Evolutionary conservation across 2,329 filamentous ascomycete species (phyloP), one percentile per base, ranked within the genome.

Genomic region (Sporothrix pallida): DNA sequence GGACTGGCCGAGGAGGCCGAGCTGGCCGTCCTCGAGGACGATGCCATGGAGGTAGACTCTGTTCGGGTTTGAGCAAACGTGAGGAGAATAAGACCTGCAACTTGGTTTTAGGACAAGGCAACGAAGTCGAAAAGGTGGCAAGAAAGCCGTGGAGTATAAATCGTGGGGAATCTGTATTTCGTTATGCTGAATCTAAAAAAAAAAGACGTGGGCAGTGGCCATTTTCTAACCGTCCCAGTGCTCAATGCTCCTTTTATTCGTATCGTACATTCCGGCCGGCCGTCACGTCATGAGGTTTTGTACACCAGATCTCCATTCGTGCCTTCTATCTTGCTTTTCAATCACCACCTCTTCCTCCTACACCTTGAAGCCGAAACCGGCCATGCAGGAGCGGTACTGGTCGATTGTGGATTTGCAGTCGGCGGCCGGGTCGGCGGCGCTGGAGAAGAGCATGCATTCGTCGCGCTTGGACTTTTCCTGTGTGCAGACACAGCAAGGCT

Each of bases 361-460:
- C 70, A 90, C 83, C 82, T 93, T 92, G 86, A 97, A 99, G 17
- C 96, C 96, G 80, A 92, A 98, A 12, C 94, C 92, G 74, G 91
- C 90, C 96, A 99, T 98, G 83, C 96, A 99, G 78, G 84, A 90
- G 84, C 90, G 91, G 86, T 99, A 99, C 81, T 93, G 90, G 42
- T 93, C 89, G 76, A 99, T 92, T 76, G 93, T 88, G 70, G 91
- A 88, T 82, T 91, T 88, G 87, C 96, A 99, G 79, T 97, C 94
- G 80, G 89, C 87, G 79, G 93, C 89, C 54, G 96, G 93, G 80
- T 98, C 92, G 80, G 91, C 87, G 75, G 93, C 88, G 76, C 89
- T 94, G 73, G 94, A 97, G 86, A 98, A 98, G 73, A 99, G 92
- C 95, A 99, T 98, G 87, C 96, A 99, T 84, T 99, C 95, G 85